Conservation (phyloP, 2,329 filamentous ascomycete genomes). For the Hymenoscyphus repandus region DNA sequence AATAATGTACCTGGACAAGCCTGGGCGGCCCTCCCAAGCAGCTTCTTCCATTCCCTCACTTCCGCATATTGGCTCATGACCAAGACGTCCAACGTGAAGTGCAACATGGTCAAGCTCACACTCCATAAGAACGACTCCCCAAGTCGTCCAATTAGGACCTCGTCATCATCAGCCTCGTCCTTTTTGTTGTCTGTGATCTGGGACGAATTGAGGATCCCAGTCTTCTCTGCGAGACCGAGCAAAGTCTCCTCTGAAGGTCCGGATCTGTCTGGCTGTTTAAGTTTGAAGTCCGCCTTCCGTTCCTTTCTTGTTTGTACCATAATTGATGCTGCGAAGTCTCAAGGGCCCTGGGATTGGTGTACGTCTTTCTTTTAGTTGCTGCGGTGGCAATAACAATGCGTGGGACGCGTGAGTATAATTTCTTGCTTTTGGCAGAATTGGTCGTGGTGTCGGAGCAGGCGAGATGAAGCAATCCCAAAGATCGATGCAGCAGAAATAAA, state of each 20-base stretch:
- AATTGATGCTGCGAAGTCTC: neutral
- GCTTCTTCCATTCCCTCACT: constrained; percentile 51
- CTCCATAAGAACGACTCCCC: constrained; percentile 52
- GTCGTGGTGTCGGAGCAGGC: too few species aligned
- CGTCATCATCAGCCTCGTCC: constrained; percentile 25
- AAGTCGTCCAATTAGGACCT: constrained; percentile 27
- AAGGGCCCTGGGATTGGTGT: neutral
- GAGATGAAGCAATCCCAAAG: too few species aligned
- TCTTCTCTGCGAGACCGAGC: constrained; percentile 65
- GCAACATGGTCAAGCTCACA: constrained; percentile 61
- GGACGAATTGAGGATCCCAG: constrained; percentile 38
- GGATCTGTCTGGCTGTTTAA: constrained; percentile 65
- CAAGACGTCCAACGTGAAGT: constrained; percentile 73
- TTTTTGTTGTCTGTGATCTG: constrained; percentile 15
- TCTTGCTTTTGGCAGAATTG: too few species aligned
- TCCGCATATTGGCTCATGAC: constrained; percentile 75
- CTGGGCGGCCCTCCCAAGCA: constrained; percentile 47
- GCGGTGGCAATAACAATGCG: neutral
- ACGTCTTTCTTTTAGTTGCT: neutral
- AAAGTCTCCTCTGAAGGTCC: constrained; percentile 58
- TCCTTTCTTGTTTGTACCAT: constrained; percentile 39
- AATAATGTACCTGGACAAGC: constrained; percentile 47
- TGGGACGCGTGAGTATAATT: too few species aligned
- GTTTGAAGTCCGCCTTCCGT: constrained; percentile 50
- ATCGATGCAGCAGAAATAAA: too few species aligned